phyloP scores from a whole-genome alignment of 2,329 filamentous ascomycete genomes.

The Penicillium sp. region DNA sequence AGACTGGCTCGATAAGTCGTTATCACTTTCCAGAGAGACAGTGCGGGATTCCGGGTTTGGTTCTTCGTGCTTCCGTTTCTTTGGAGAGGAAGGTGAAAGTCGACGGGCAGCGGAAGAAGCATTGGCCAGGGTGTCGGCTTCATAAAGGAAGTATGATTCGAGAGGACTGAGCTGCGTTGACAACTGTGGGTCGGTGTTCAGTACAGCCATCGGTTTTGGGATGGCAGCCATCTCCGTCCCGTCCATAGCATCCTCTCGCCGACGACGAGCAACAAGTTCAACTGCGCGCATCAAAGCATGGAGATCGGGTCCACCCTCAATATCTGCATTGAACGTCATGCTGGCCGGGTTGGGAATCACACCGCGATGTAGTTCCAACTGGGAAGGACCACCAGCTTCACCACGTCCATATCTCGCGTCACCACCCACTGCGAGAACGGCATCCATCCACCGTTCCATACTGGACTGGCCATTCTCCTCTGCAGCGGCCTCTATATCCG shows the following conservation, averaged over 20 bases:
- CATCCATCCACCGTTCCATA: conserved; percentile 29
- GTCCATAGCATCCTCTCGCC: conserved; percentile 30
- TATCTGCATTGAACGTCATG: conserved; percentile 31
- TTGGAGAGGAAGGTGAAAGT: conserved; percentile 7
- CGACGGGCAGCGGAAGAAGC: background rate
- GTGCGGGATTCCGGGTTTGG: conserved; percentile 11
- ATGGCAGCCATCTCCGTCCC: background rate
- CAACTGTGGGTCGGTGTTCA: conserved; percentile 11
- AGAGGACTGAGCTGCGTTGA: conserved; percentile 24
- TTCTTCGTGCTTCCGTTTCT: conserved; percentile 22
- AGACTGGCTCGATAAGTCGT: conserved; percentile 11
- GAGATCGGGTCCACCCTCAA: conserved; percentile 45
- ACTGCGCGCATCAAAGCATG: conserved; percentile 48
- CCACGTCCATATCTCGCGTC: conserved; percentile 42
- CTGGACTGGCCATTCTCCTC: conserved; percentile 26
- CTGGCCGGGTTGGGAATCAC: conserved; percentile 25
- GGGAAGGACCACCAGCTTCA: conserved; percentile 28
- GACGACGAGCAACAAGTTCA: conserved; percentile 43
- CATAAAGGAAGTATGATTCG: conserved; percentile 47
- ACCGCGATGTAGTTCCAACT: conserved; percentile 19
- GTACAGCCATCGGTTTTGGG: conserved; percentile 1
- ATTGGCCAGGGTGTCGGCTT: conserved; percentile 10
- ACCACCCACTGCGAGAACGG: conserved; percentile 45
- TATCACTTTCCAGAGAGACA: background rate
- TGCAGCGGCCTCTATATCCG: conserved; percentile 18